A percentile compares a stretch with the other conserved stretches of the same genome.
Conservation (phyloP, 495 filamentous ascomycete species). For the Pyronema omphalodes region DNA sequence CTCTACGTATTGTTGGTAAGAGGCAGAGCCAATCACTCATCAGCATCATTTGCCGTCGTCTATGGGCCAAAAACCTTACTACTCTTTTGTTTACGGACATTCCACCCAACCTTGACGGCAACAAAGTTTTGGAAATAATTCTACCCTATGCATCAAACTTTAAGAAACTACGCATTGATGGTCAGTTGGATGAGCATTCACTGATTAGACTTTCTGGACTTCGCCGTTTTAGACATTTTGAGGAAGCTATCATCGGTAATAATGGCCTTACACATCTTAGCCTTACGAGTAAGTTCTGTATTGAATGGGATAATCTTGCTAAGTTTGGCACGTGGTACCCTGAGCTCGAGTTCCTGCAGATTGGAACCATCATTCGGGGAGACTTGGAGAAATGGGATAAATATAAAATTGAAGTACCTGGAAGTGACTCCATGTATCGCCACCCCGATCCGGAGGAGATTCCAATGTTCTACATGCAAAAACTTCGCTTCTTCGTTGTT, state of each 20-base stretch:
- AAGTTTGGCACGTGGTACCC: slow-evolving; percentile 17
- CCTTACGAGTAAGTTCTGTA: slow-evolving; percentile 10
- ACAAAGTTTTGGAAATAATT: slow-evolving; percentile 5
- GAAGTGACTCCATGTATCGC: slow-evolving; percentile 1
- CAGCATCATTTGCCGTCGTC: slow-evolving; percentile 9
- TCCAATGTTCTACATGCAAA: slow-evolving; percentile 9
- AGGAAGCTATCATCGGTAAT: slow-evolving; percentile 11
- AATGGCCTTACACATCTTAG: slow-evolving; percentile 16
- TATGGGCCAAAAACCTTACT: slow-evolving; percentile 13
- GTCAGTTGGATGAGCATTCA: slow-evolving; percentile 4
- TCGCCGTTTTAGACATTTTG: neutral
- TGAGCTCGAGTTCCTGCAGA: slow-evolving; percentile 13
- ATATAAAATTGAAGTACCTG: no score
- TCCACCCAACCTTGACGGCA: slow-evolving; percentile 7
- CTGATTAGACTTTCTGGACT: slow-evolving; percentile 12
- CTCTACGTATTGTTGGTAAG: slow-evolving; percentile 13
- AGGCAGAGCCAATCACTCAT: slow-evolving; percentile 9
- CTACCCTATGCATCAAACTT: slow-evolving; percentile 13
- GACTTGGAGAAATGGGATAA: neutral
- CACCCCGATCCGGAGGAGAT: slow-evolving; percentile 9
- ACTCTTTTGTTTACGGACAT: slow-evolving; percentile 15
- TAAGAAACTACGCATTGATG: slow-evolving; percentile 12
- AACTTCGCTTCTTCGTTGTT: slow-evolving; percentile 13
- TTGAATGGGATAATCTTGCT: slow-evolving; percentile 13
- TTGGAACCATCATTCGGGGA: slow-evolving; percentile 3